These are phyloP conservation scores for Prototheca wickerhamii DNA, from an alignment of 163 green algal species.

Conservation along the genomic window DNA sequence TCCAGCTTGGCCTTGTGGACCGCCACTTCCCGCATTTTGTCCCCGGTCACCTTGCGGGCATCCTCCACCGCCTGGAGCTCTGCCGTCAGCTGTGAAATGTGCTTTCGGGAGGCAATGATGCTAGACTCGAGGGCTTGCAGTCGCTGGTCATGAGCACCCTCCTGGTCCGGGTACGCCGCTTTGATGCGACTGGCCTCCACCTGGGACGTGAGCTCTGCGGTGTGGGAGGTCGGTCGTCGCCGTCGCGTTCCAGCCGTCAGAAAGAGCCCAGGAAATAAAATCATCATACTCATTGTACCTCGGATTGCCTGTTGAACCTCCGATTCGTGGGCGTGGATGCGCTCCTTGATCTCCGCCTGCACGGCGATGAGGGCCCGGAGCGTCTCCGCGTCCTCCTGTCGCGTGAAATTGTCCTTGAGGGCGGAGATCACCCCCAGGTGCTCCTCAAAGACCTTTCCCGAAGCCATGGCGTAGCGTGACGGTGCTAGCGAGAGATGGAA, in stretches of 20 bases:
- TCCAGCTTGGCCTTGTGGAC: conserved; percentile 12
- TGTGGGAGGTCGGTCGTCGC: not conserved
- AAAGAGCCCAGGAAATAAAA: not conserved
- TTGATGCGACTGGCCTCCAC: conserved; percentile 3
- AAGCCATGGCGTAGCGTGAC: not conserved
- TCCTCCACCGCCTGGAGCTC: conserved; percentile 17
- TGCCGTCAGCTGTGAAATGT: conserved; percentile 11
- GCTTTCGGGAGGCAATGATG: not conserved
- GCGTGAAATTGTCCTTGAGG: conserved; percentile 28
- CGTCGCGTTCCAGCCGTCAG: not conserved
- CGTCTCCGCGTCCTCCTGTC: conserved; percentile 15
- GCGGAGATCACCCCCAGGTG: conserved; percentile 28
- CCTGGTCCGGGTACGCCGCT: conserved; percentile 13
- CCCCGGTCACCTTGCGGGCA: conserved; percentile 6
- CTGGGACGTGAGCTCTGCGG: conserved; percentile 11
- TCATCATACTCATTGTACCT: conserved; percentile 8
- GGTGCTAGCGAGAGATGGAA: not conserved
- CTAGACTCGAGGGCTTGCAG: not conserved
- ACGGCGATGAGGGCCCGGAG: conserved; percentile 8
- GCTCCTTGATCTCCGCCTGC: conserved; percentile 15
- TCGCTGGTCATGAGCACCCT: conserved; percentile 14
- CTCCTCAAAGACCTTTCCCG: conserved; percentile 21
- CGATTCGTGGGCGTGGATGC: conserved; percentile 11
- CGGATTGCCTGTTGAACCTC: conserved; percentile 22
- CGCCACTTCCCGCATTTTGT: conserved; percentile 4